Evolutionary conservation across 2,329 filamentous ascomycete species (phyloP).

Genomic region (Penicillium fuscoglaucum): DNA sequence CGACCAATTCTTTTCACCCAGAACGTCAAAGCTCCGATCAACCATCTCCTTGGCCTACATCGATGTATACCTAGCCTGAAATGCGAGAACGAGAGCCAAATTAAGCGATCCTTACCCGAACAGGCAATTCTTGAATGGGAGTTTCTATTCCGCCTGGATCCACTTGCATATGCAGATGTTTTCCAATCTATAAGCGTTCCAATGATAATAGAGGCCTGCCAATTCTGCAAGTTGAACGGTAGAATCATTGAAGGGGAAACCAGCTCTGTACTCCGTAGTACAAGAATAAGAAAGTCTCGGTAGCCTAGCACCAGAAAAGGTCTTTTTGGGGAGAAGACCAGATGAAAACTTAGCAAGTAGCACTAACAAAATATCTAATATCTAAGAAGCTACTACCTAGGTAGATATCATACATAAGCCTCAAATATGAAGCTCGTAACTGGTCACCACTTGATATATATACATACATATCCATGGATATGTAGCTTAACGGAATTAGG

Average conservation of each 20-base stretch:
- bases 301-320: not conserved
- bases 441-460: not conserved
- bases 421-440: not conserved
- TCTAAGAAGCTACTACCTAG: not conserved
- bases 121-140: constrained; percentile 10
- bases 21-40: not conserved
- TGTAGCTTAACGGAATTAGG: constrained; percentile 3
- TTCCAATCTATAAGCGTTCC: not conserved
- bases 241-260: not conserved
- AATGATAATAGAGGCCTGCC: not conserved
- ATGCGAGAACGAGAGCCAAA: constrained; percentile 20
- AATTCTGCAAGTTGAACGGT: not conserved
- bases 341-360: not conserved
- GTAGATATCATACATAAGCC: not conserved
- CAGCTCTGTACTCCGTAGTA: not conserved
- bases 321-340: not conserved
- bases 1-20: not conserved
- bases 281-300: not conserved
- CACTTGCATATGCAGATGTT: constrained; percentile 1
- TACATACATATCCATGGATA: not conserved
- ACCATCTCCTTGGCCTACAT: not conserved
- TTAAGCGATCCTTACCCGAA: constrained; percentile 22
- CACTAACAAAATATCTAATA: not conserved
- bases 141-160: constrained; percentile 15
- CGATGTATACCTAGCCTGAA: not conserved